Base-by-base conservation (phyloP, 148 eudicot species). In the Dysphania ambrosioides region DNA sequence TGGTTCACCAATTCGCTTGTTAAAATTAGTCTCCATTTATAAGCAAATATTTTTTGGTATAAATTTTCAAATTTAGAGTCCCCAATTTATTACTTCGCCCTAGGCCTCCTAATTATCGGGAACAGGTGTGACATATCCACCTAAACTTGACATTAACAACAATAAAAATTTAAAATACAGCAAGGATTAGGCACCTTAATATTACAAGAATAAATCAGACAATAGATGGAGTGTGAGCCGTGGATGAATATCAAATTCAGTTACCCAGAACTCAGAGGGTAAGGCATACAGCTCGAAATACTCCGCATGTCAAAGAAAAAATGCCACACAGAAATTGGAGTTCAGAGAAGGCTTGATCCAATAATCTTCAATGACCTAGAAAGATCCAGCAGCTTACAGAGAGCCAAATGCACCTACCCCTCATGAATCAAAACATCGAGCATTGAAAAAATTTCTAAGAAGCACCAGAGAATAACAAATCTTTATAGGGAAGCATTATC, bases 281-380 rank as follows among this genome's bases (percentile, higher is more conserved):
- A n/a, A n/a, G n/a, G n/a, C 31, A 27, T 21, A 40, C 23, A 6
- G 2, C n/a, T 65, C 6, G 42, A 65, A 36, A 36, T 34, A n/a
- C n/a, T n/a, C n/a, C n/a, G n/a, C n/a, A 65, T 19, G 44, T 21
- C 68, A 36, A 65, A 65, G n/a, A 27, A 65, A 35, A 31, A 65
- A 36, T n/a, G 24, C 68, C 27, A 61, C 12, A 16, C 31, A 15
- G 7, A 15, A 16, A 29, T 29, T 34, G 8, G 30, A 18, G 35
- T 29, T 30, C 16, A 53, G 23, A n/a, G 36, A 61, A 30, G 16
- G 30, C 62, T 53, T 15, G 55, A 32, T 30, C n/a, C 19, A 7
- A 18, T 35, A 6, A 60, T 70, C 61, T 15, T 51, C 9, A 7
- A 49, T 15, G 34, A 23, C 18, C 41, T 21, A 21, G 31, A 51